Conservation (phyloP, 805 yeast species). For the Pachysolen tannophilus region DNA sequence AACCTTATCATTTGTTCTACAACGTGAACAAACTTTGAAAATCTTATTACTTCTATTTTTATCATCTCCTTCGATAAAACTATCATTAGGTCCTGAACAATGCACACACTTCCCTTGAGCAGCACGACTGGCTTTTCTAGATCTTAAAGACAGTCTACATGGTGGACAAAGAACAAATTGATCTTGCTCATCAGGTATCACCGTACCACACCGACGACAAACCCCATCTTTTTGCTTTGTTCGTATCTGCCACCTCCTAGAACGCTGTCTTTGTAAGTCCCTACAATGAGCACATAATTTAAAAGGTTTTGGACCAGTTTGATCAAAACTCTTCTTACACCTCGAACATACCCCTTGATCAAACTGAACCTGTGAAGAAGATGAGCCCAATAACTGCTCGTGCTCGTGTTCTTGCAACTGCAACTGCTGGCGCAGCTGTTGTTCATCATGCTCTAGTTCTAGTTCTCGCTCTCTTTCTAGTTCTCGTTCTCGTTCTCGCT, state of each 20-base stretch:
- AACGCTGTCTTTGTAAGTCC: constrained; percentile 52
- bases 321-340: constrained; percentile 54
- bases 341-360: constrained; percentile 33
- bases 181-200: constrained; percentile 40
- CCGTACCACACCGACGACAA: constrained; percentile 56
- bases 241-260: constrained; percentile 56
- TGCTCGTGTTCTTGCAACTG: background rate
- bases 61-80: constrained; percentile 26
- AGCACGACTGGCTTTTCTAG: constrained; percentile 49
- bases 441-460: background rate
- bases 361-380: background rate
- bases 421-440: background rate
- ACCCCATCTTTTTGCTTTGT: constrained; percentile 55
- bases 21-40: constrained; percentile 58
- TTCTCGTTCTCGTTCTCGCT: too few species aligned
- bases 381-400: background rate
- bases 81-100: constrained; percentile 50
- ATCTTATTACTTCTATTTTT: constrained; percentile 15
- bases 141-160: constrained; percentile 47
- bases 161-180: constrained; percentile 52
- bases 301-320: constrained; percentile 34
- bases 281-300: constrained; percentile 61
- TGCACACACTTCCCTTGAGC: constrained; percentile 63
- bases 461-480: background rate
- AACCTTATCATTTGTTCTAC: constrained; percentile 53